Conservation (phyloP, 2,329 filamentous ascomycete species). For the Penicillium sumatraense region DNA sequence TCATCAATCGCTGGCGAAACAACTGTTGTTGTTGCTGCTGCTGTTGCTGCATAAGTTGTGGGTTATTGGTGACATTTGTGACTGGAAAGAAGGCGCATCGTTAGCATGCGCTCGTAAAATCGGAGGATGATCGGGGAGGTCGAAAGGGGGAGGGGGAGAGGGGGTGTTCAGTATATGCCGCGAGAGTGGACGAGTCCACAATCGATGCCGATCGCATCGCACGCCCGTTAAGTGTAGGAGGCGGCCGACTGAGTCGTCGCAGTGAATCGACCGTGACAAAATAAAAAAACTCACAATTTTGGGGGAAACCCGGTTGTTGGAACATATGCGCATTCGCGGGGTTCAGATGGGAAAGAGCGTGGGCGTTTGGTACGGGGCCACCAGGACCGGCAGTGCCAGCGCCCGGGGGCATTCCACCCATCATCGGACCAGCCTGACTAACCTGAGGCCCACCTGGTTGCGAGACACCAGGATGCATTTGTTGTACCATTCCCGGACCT, state of each 20-base stretch:
- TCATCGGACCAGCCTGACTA: constrained; percentile 66
- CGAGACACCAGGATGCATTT: constrained; percentile 66
- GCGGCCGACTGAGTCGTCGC: neutral
- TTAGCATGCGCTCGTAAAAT: constrained; percentile 21
- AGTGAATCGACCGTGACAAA: neutral
- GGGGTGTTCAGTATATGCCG: too few species aligned
- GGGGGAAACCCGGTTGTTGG: constrained; percentile 52
- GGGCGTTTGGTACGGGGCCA: constrained; percentile 58
- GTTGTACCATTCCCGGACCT: constrained; percentile 55
- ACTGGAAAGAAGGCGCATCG: neutral
- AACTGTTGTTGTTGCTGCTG: constrained; percentile 36
- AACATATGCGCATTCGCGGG: constrained; percentile 60
- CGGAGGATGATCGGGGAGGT: neutral
- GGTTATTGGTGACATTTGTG: constrained; percentile 44
- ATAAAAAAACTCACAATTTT: constrained; percentile 43
- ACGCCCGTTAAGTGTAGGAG: neutral
- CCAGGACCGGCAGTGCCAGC: constrained; percentile 56
- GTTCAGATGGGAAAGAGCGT: constrained; percentile 65
- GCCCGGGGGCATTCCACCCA: constrained; percentile 65
- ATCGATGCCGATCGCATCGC: neutral
- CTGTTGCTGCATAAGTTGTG: constrained; percentile 51
- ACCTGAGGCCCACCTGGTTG: constrained; percentile 63
- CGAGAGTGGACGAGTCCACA: neutral
- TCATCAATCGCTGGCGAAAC: constrained; percentile 27
- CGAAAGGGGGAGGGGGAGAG: neutral